Base-by-base conservation (phyloP, 2,329 filamentous ascomycete species). In the Geoglossum cookeanum region DNA sequence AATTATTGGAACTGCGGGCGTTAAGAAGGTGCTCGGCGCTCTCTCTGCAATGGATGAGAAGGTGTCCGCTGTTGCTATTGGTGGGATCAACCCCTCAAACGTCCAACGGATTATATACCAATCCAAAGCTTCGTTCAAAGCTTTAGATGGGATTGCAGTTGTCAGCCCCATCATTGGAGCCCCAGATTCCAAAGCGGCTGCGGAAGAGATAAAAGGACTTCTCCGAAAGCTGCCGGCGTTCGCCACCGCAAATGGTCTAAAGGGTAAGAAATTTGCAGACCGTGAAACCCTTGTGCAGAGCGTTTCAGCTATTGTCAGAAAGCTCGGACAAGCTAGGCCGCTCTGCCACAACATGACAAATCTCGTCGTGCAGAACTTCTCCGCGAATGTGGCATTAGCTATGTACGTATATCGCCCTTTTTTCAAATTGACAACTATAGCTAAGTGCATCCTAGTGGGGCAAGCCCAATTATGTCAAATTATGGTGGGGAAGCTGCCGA, bases 261-360 rank as follows among this genome's bases (percentile, higher is more conserved):
- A 37, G 6, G 27, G 37, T 17, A 54, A 29, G 35, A 58, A 57
- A 37, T 29, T 45, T 8, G 55, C 27, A 29, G 56, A 37, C 17
- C 51, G 59, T 11, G 37, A 62, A 52, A 60, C 61, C 4, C 58
- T 74, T 44, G 37, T 70, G 5, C 60, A 65, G n/a, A 63, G 68
- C 32, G 67, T 73, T 3, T 70, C 72, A 2, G 58, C 63, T 3
- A 70, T 85, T 17, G 74, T 94, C 48, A 73, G 72, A 59, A 74
- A 75, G 4, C 77, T 95, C 53, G 78, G 78, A 4, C 68, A 73
- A 1, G 74, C 71, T 48, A 83, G 78, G 58, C 89, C 90, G 0
- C 75, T 97, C 27, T 85, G 85, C 55, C 91, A 97, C 71, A 96
- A 95, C 71, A 97, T 97, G 87, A 97, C 92, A 56, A 97, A 97